Evolutionary conservation across 1,139 yeast species (phyloP).

Genomic region (Kodamaea sp.): DNA sequence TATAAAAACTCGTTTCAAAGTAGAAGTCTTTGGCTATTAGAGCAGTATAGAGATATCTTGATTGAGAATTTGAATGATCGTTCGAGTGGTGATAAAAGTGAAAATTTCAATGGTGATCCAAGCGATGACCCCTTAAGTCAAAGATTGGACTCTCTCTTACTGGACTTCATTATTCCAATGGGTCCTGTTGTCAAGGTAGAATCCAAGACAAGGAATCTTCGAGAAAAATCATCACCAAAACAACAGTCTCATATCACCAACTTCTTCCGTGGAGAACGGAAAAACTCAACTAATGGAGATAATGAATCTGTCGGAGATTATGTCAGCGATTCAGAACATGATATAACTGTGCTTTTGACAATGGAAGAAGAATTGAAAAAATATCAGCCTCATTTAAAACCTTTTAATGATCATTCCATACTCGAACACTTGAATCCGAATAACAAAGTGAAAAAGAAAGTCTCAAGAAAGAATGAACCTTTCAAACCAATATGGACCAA

Average conservation of each 20-base stretch:
- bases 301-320: conserved; percentile 11
- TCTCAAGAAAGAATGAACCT: not conserved
- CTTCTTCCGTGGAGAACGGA: conserved; percentile 11
- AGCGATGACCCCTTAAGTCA: conserved; percentile 7
- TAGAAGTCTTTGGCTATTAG: conserved; percentile 19
- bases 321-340: conserved; percentile 31
- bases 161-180: conserved; percentile 11
- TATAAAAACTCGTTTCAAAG: conserved; percentile 21
- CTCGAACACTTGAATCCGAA: not conserved
- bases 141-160: conserved; percentile 7
- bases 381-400: conserved; percentile 8
- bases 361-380: conserved; percentile 20
- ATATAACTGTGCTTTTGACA: conserved; percentile 8
- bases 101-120: too few species aligned
- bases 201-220: conserved; percentile 4
- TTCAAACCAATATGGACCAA: conserved; percentile 11
- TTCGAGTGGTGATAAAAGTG: too few species aligned
- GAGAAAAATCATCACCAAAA: conserved; percentile 8
- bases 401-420: too few species aligned
- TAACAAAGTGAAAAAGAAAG: not conserved
- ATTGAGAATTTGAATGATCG: not conserved
- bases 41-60: conserved; percentile 11
- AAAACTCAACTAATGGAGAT: conserved; percentile 1
- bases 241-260: conserved; percentile 12
- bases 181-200: conserved; percentile 6